Percentiles rank a stretch among this genome's conserved stretches.
phyloP scores from a whole-genome alignment of 2,329 filamentous ascomycete genomes.

The Aspergillus uvarum region DNA sequence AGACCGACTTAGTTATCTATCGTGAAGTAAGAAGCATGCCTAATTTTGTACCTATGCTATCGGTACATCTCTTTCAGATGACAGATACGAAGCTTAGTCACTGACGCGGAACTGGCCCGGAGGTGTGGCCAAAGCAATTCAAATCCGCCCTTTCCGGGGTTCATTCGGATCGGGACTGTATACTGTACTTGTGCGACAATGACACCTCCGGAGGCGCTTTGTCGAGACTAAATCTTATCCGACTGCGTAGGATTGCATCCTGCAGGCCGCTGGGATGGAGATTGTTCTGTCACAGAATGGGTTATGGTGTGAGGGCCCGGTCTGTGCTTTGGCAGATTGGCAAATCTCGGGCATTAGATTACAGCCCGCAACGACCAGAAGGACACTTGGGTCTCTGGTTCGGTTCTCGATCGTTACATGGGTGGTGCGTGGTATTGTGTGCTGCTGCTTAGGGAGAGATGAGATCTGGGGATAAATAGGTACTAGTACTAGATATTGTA shows the following conservation, averaged over 20 bases:
- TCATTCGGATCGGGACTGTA: conserved; percentile 1
- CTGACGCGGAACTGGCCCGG: not conserved
- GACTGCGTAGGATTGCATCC: conserved; percentile 12
- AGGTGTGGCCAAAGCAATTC: not conserved
- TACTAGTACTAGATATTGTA: too few relatives aligned
- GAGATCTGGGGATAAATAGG: not conserved
- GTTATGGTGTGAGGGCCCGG: not conserved
- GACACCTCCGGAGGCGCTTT: not conserved
- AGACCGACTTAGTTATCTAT: not conserved
- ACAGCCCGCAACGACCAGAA: not conserved
- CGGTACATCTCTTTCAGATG: not conserved
- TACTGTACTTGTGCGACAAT: conserved; percentile 3
- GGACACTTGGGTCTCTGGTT: conserved; percentile 1
- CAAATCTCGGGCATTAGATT: not conserved
- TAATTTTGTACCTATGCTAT: too few relatives aligned
- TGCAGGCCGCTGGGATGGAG: not conserved
- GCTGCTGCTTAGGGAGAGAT: not conserved
- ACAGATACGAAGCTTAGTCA: not conserved
- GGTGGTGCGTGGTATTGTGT: not conserved
- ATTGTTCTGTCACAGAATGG: not conserved
- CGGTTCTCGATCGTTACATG: not conserved
- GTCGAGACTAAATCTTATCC: conserved; percentile 1
- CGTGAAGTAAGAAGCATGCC: not conserved
- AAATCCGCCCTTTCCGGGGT: not conserved
- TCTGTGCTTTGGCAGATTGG: conserved; percentile 1